phyloP scores from a whole-genome alignment of 345 rosid genomes.

The thale cress (Arabidopsis thaliana) region DNA sequence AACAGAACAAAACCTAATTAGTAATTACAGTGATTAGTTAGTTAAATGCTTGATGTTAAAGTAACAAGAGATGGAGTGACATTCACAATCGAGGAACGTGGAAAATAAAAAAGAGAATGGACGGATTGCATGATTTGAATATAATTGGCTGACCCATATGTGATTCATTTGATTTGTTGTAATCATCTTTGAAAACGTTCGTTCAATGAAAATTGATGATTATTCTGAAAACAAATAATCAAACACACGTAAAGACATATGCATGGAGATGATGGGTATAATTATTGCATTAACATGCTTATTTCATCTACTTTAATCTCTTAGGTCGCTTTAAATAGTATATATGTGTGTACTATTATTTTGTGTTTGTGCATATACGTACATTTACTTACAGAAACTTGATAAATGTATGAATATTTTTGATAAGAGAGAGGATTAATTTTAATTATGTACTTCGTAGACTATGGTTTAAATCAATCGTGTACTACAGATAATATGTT shows the following conservation, averaged over 20 bases:
- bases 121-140: conserved; percentile 34
- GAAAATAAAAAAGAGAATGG: conserved; percentile 3
- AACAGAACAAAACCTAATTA: background rate
- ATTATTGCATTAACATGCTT: conserved; percentile 36
- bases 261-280: conserved; percentile 46
- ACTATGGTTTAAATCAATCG: background rate
- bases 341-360: background rate
- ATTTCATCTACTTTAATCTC: conserved; percentile 21
- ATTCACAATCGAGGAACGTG: conserved; percentile 21
- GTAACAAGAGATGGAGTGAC: conserved; percentile 27
- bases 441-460: too few species aligned
- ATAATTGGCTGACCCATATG: conserved; percentile 18
- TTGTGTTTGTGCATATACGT: background rate
- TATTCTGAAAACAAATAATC: conserved; percentile 22
- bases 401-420: background rate
- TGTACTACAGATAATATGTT: background rate
- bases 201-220: background rate
- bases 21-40: background rate
- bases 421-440: too few species aligned
- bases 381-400: background rate
- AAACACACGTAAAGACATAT: conserved; percentile 36
- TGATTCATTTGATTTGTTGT: conserved; percentile 29
- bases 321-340: conserved; percentile 4
- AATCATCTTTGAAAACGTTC: conserved; percentile 17
- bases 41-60: conserved; percentile 21